phyloP scores from a whole-genome alignment of 257 asterid species.

The Misopates orontium region DNA sequence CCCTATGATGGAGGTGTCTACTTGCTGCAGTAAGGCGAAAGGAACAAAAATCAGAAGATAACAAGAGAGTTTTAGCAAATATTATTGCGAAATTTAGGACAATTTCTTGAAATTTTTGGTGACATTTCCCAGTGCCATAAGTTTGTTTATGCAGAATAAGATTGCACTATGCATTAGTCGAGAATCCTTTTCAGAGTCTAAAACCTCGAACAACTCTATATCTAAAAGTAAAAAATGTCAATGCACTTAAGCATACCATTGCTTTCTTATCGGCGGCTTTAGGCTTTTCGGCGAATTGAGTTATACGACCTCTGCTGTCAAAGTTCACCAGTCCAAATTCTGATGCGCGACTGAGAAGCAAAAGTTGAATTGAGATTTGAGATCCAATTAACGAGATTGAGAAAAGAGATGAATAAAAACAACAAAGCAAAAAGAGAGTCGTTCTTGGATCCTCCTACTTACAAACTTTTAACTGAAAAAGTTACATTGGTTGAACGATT shows the following conservation, averaged over 20 bases:
- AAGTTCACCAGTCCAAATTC: constrained; percentile 85
- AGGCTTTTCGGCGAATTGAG: constrained; percentile 87
- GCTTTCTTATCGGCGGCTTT: constrained; percentile 70
- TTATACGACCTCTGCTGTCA: constrained; percentile 75
- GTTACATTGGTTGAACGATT: no score
- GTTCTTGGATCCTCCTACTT: background rate
- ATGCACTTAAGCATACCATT: constrained; percentile 55
- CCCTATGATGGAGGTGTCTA: constrained; percentile 77
- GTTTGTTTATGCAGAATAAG: background rate
- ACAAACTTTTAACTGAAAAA: no score
- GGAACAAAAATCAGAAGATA: constrained; percentile 8
- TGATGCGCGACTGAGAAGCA: constrained; percentile 78
- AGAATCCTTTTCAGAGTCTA: no score
- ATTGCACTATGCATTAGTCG: no score
- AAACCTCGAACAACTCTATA: no score
- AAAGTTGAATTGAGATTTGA: constrained; percentile 22
- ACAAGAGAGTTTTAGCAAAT: background rate
- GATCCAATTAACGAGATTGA: background rate
- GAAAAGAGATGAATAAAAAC: no score
- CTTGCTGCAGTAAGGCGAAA: constrained; percentile 56
- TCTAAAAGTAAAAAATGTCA: background rate
- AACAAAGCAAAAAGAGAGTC: no score
- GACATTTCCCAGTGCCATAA: no score
- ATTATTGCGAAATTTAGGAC: background rate
- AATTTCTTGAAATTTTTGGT: no score